These are phyloP conservation scores for Penicillium lividum DNA, from an alignment of 495 filamentous ascomycete species.

Conservation along the genomic window DNA sequence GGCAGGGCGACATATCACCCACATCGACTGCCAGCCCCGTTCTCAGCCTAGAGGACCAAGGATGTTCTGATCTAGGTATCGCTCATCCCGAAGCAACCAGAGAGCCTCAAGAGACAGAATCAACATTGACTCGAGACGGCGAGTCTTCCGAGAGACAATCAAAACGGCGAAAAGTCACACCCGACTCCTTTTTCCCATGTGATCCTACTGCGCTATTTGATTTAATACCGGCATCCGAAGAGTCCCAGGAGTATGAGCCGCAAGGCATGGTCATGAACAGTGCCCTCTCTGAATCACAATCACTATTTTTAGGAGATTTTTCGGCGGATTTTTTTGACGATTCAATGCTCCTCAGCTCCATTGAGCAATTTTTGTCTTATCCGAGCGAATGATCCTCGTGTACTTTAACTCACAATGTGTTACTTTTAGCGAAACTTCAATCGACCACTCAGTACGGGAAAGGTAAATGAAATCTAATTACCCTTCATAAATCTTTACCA, in stretches of 20 bases:
- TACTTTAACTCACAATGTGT: neutral
- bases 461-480: neutral
- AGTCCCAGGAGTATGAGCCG: neutral
- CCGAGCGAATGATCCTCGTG: neutral
- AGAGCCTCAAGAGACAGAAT: neutral
- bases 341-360: slow-evolving; percentile 8
- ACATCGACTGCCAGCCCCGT: neutral
- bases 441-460: neutral
- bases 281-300: neutral
- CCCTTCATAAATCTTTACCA: neutral
- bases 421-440: too few relatives aligned
- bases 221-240: neutral
- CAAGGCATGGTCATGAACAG: neutral
- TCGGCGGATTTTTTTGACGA: slow-evolving; percentile 5
- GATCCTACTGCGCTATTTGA: neutral
- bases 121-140: neutral
- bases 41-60: neutral
- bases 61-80: neutral
- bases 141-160: neutral
- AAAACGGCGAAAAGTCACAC: slow-evolving; percentile 3
- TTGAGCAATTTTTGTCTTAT: slow-evolving; percentile 11
- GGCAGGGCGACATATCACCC: neutral
- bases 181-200: slow-evolving; percentile 3
- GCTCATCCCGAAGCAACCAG: neutral
- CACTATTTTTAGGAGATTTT: neutral